Evolutionary conservation across 2,329 filamentous ascomycete genomes (phyloP).

Genomic region (Malbranchea cinnamomea): DNA sequence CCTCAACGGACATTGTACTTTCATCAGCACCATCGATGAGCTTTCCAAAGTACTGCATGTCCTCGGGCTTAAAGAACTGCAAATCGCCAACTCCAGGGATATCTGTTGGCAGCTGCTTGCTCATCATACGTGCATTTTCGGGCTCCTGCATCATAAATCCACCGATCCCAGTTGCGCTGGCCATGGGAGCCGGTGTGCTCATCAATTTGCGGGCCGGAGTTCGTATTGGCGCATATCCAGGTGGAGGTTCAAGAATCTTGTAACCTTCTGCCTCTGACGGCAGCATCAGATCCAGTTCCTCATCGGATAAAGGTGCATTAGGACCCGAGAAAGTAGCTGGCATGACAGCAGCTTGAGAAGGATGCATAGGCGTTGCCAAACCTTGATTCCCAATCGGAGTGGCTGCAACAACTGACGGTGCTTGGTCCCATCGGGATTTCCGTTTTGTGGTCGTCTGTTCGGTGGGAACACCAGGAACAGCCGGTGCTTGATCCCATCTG

Average conservation of each 20-base stretch:
- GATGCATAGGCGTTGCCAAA: conserved; percentile 65
- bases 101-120: conserved; percentile 79
- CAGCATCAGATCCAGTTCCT: conserved; percentile 83
- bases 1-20: conserved; percentile 79
- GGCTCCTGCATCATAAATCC: conserved; percentile 98
- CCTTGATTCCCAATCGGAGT: conserved; percentile 60
- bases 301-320: conserved; percentile 74
- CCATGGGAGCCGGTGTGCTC: conserved; percentile 52
- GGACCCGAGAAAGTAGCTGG: conserved; percentile 57
- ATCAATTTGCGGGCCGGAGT: conserved; percentile 61
- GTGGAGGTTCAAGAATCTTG: conserved; percentile 77
- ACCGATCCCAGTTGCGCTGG: conserved; percentile 43
- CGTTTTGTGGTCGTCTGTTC: conserved; percentile 56
- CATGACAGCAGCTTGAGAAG: conserved; percentile 42
- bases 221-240: conserved; percentile 76
- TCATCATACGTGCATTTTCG: conserved; percentile 64
- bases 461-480: conserved; percentile 37
- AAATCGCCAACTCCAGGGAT: conserved; percentile 92
- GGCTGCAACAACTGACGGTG: conserved; percentile 50
- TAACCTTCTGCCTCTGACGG: conserved; percentile 85
- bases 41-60: conserved; percentile 98
- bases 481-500: conserved; percentile 74
- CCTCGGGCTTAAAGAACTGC: conserved; percentile 96
- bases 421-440: conserved; percentile 84
- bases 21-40: conserved; percentile 89